Conservation (phyloP, 2,329 filamentous ascomycete species). For the Pseudogymnoascus sp. region DNA sequence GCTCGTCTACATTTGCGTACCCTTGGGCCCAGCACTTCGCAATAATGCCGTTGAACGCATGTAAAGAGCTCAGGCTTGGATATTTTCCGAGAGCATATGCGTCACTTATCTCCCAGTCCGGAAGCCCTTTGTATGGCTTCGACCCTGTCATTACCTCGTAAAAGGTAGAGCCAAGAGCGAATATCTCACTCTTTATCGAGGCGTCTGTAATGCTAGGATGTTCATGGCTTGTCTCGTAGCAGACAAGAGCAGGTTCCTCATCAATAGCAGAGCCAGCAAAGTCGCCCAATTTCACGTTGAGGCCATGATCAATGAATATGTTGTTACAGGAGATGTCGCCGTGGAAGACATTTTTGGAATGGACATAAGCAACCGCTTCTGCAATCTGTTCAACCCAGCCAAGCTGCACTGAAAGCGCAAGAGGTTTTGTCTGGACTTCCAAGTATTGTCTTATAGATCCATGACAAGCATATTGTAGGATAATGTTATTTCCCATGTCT, state of each 20-base stretch:
- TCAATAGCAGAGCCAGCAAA: constrained; percentile 9
- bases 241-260: background rate
- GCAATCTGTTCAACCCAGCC: constrained; percentile 8
- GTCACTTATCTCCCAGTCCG: background rate
- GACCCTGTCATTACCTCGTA: background rate
- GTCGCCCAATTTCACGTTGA: constrained; percentile 11
- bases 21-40: background rate
- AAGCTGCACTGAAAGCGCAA: background rate
- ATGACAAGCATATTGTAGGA: background rate
- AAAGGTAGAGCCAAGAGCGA: background rate
- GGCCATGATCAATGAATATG: constrained; percentile 12
- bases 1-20: background rate
- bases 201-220: background rate
- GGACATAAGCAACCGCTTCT: constrained; percentile 11
- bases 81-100: background rate
- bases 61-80: background rate
- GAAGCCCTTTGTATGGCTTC: background rate
- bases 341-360: constrained; percentile 9
- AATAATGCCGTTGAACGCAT: background rate
- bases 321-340: constrained; percentile 13
- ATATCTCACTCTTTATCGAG: background rate
- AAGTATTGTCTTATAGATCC: background rate
- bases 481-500: background rate
- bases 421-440: background rate
- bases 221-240: background rate